Evolutionary conservation across 1,284 basidiomycete species (phyloP).

Genomic region (Athelia sp.): DNA sequence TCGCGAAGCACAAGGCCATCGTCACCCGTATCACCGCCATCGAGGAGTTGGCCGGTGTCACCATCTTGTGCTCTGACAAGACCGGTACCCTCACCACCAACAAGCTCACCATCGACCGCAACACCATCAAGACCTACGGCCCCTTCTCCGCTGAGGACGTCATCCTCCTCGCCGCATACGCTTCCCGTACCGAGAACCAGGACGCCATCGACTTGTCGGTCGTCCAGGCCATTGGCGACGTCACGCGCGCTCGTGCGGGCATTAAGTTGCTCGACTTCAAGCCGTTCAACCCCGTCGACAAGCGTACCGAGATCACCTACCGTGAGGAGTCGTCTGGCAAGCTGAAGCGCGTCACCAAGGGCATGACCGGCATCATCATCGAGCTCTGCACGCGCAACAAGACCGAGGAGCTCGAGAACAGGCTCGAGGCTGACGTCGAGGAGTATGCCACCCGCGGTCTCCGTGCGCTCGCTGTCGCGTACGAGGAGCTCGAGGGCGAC

Average conservation of each 20-base stretch:
- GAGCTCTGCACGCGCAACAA: conserved; percentile 97
- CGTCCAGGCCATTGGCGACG: conserved; percentile 75
- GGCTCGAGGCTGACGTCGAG: conserved; percentile 91
- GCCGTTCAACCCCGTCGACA: conserved; percentile 99
- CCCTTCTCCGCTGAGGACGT: conserved; percentile 88
- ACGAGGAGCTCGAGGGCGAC: conserved; percentile 86
- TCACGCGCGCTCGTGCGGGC: conserved; percentile 75
- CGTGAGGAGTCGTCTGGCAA: conserved; percentile 89
- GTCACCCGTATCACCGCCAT: conserved; percentile 98
- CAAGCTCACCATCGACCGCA: conserved; percentile 96
- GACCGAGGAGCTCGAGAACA: conserved; percentile 86
- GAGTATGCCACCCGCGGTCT: conserved; percentile 96
- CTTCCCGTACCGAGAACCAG: conserved; percentile 97
- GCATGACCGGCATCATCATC: conserved; percentile 97
- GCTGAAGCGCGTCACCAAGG: conserved; percentile 98
- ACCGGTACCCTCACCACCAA: conserved; percentile 97
- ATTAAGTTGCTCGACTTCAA: conserved; percentile 98
- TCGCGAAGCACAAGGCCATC: conserved; percentile 98
- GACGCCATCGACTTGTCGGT: conserved; percentile 94
- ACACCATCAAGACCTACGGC: conserved; percentile 89
- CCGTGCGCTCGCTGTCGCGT: conserved; percentile 94
- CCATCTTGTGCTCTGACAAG: conserved; percentile 97
- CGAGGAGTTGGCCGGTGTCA: conserved; percentile 95
- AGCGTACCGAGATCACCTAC: conserved; percentile 98
- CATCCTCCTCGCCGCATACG: conserved; percentile 90